Conservation (phyloP, 108 stramenopile species). For the Conticribra weissflogii region DNA sequence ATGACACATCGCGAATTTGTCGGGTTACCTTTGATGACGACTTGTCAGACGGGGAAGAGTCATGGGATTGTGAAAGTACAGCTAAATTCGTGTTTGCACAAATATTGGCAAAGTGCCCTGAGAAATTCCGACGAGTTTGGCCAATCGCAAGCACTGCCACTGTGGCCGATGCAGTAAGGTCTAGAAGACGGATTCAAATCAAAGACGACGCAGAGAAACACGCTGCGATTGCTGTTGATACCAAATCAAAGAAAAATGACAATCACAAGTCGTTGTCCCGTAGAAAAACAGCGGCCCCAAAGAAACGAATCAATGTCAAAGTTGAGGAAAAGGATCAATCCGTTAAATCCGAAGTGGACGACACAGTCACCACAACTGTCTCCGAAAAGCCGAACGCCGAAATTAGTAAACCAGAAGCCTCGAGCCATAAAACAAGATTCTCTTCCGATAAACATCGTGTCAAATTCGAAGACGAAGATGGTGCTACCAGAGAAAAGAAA, state of each 20-base stretch:
- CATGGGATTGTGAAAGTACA: constrained; percentile 20
- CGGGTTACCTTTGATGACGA: constrained; percentile 26
- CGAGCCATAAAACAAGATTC: neutral
- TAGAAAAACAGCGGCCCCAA: no score
- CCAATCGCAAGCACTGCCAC: constrained; percentile 12
- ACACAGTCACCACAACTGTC: constrained; percentile 1
- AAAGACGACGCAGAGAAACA: constrained; percentile 12
- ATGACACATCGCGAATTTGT: neutral
- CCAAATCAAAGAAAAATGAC: no score
- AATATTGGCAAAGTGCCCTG: constrained; percentile 8
- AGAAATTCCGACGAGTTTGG: constrained; percentile 13
- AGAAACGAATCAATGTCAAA: no score
- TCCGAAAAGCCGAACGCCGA: neutral
- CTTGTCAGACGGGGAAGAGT: constrained; percentile 7
- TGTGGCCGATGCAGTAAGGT: constrained; percentile 16
- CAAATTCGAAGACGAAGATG: neutral
- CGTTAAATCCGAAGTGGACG: neutral
- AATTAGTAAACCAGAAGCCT: neutral
- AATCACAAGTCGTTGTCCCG: no score
- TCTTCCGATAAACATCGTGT: neutral
- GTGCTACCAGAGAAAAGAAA: constrained; percentile 1
- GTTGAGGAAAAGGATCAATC: no score
- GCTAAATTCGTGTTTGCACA: constrained; percentile 10
- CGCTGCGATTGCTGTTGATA: no score
- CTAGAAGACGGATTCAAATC: constrained; percentile 8